A percentile compares a stretch with the other conserved stretches of the same genome.
Evolutionary conservation across 2,329 filamentous ascomycete species (phyloP).

Genomic region (Fusarium transvaalense): DNA sequence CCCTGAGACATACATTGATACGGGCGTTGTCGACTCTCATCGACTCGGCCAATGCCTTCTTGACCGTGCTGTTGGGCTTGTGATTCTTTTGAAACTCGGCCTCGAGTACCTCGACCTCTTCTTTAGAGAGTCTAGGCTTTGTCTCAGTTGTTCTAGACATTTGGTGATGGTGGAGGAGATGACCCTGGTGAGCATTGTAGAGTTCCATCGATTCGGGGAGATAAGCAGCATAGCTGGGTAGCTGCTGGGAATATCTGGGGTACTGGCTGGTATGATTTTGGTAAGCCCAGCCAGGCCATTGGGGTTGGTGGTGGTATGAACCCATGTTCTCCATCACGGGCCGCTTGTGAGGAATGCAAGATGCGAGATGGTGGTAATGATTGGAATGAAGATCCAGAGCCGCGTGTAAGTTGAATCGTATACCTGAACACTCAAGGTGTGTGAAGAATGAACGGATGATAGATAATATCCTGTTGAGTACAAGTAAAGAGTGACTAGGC

Average conservation of each 20-base stretch:
- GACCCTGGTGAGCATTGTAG: conserved; percentile 55
- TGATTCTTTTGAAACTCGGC: conserved; percentile 73
- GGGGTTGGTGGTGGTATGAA: conserved; percentile 52
- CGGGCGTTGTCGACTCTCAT: conserved; percentile 73
- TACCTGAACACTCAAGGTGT: conserved; percentile 6
- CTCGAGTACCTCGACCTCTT: conserved; percentile 70
- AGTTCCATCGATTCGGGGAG: conserved; percentile 56
- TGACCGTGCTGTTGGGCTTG: conserved; percentile 72
- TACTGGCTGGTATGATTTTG: conserved; percentile 49
- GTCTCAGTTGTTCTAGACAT: conserved; percentile 60
- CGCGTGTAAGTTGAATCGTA: conserved; percentile 22
- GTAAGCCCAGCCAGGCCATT: conserved; percentile 55
- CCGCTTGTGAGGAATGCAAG: conserved; percentile 30
- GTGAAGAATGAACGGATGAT: conserved; percentile 31
- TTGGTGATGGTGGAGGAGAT: conserved; percentile 55
- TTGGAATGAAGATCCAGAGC: conserved; percentile 36
- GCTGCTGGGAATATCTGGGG: conserved; percentile 51
- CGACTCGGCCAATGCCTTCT: conserved; percentile 70
- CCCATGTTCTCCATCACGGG: conserved; percentile 51
- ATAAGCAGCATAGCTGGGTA: conserved; percentile 53
- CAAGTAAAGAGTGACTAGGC: conserved; percentile 44
- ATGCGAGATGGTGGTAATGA: conserved; percentile 26
- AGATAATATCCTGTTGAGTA: conserved; percentile 19
- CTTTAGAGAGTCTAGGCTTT: conserved; percentile 68
- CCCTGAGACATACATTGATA: conserved; percentile 64